These are phyloP conservation scores for Bruguiera gymnorhiza DNA, from an alignment of 345 rosid genomes.

Conservation along the genomic window DNA sequence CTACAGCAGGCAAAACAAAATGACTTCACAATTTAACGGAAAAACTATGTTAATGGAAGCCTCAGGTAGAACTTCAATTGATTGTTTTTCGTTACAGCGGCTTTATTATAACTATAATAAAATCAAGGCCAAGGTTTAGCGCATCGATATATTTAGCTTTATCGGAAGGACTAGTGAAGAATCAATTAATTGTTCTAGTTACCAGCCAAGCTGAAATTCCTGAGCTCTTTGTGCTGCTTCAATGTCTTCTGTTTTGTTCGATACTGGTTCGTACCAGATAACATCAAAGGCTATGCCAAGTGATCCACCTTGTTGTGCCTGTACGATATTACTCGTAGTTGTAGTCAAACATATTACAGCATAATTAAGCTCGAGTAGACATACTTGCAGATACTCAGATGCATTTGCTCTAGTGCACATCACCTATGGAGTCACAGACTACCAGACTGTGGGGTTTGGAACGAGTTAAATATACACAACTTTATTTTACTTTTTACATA, in stretches of 20 bases:
- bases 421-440: no score
- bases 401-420: no score
- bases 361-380: neutral
- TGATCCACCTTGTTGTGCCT: slow-evolving; percentile 73
- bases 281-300: slow-evolving; percentile 73
- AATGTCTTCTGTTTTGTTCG: slow-evolving; percentile 51
- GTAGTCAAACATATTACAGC: neutral
- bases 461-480: no score
- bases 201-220: slow-evolving; percentile 99
- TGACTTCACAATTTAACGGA: neutral
- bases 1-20: slow-evolving; percentile 40
- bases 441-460: no score
- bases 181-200: slow-evolving; percentile 9
- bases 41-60: no score
- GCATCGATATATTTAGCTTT: no score
- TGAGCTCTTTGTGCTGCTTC: slow-evolving; percentile 91
- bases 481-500: no score
- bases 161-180: neutral
- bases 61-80: no score
- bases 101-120: neutral
- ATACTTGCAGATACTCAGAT: no score
- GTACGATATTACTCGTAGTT: slow-evolving; percentile 8
- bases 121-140: neutral
- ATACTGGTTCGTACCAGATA: slow-evolving; percentile 71
- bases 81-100: no score